Evolutionary conservation across 2,329 filamentous ascomycete genomes (phyloP), one percentile per base, ranked within the genome.

Genomic region (Madurella mycetomatis): DNA sequence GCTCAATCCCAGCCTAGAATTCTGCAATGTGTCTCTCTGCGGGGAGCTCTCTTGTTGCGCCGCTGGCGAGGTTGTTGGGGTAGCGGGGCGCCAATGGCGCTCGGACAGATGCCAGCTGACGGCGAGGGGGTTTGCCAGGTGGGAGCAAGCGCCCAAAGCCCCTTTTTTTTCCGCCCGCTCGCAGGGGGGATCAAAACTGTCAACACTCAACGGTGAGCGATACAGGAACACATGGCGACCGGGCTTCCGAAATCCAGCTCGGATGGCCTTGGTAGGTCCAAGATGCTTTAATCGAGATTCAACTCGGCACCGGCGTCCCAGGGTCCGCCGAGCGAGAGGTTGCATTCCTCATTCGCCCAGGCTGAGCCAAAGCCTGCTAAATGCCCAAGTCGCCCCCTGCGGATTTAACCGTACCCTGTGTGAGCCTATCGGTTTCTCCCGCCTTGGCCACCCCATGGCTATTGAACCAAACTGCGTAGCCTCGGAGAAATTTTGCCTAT

Each of bases 361-460:
- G 39, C 44, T 51, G 41, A 19, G 18, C n/a, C 31, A 47, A 47
- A 34, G 49, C 32, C 47, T 43, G 34, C 30, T 40, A 37, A 44
- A 37, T 37, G 34, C 34, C 13, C 11, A 9, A 12, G 41, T 41
- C 30, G 32, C 12, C 40, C 17, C 18, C 42, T 15, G 17, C 34
- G 25, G 48, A 57, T 61, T 61, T 61, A 61, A 32, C 59, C 59
- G 55, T 44, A 18, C 30, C 11, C 47, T 47, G 43, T 40, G 39
- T 34, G 44, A 53, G 57, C 59, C 55, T 54, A 53, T 58, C 51
- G 51, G 53, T 55, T 61, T 51, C 43, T 55, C 50, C 53, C 53
- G 53, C 53, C 57, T 57, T 56, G 55, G 53, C 55, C 50, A 51
- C 41, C 8, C 51, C 53, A 54, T 57, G 49, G 57, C 19, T 56